Percentiles rank a stretch among this genome's conserved stretches.
phyloP scores from a whole-genome alignment of 768 basidiomycete species.

The Mycena maculata region DNA sequence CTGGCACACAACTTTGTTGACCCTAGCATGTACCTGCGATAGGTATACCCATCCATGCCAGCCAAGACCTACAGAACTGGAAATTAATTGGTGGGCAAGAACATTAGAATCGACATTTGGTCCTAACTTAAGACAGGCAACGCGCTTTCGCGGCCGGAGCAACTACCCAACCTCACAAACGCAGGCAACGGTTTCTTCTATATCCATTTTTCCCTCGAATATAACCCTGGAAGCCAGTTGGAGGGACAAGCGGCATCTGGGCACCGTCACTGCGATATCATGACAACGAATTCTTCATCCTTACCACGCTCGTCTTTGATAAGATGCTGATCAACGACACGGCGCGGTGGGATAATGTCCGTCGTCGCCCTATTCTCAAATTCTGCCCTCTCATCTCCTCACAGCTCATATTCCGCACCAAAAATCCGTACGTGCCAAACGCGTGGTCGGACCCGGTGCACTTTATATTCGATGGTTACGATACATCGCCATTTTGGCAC shows the following conservation, averaged over 20 bases:
- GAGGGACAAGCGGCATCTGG: constrained; percentile 41
- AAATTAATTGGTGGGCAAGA: constrained; percentile 43
- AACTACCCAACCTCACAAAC: constrained; percentile 28
- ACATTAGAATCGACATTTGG: not conserved
- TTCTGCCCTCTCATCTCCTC: not conserved
- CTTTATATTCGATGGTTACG: constrained; percentile 48
- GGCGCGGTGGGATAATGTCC: constrained; percentile 40
- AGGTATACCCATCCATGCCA: constrained; percentile 47
- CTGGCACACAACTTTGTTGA: no score
- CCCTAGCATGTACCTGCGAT: no score
- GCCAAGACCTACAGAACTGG: constrained; percentile 46
- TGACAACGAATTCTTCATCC: constrained; percentile 37
- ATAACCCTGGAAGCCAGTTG: constrained; percentile 7
- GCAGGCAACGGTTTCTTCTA: constrained; percentile 15
- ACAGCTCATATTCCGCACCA: constrained; percentile 38
- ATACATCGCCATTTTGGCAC: constrained; percentile 49
- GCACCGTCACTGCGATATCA: constrained; percentile 41
- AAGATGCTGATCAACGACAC: constrained; percentile 35
- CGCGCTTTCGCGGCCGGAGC: constrained; percentile 30
- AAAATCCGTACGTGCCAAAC: constrained; percentile 34
- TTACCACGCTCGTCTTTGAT: constrained; percentile 43
- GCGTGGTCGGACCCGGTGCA: constrained; percentile 48
- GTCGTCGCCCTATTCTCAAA: not conserved
- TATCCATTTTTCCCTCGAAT: no score
- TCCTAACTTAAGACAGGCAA: constrained; percentile 12